These are phyloP conservation scores for Trypanosoma avium DNA, from an alignment of 208 protist species.

Conservation along the genomic window DNA sequence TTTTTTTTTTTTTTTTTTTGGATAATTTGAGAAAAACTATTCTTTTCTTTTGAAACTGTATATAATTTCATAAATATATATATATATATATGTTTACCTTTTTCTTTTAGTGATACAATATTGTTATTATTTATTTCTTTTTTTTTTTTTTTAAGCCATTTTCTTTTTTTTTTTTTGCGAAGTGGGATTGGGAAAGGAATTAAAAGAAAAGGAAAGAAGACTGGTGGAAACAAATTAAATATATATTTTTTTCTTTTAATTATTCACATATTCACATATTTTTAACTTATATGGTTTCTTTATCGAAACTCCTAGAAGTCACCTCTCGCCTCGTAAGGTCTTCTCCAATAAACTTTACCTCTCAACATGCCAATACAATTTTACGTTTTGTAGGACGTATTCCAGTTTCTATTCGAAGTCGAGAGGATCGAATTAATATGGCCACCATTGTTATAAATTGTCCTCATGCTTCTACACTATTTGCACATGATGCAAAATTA, in stretches of 20 bases:
- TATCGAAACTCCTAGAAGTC: conserved; percentile 22
- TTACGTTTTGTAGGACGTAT: background rate
- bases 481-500: conserved; percentile 4
- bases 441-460: conserved; percentile 16
- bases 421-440: conserved; percentile 18
- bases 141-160: too few species aligned
- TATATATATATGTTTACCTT: too few species aligned
- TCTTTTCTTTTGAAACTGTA: too few species aligned
- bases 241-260: conserved; percentile 7
- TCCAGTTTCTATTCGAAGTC: background rate
- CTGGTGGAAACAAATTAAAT: background rate
- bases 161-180: too few species aligned
- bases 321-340: conserved; percentile 7
- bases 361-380: background rate
- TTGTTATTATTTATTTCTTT: too few species aligned
- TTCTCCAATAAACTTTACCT: conserved; percentile 18
- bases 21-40: too few species aligned
- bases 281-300: conserved; percentile 24
- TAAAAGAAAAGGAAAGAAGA: conserved; percentile 3
- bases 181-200: background rate
- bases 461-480: conserved; percentile 16
- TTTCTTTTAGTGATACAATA: too few species aligned
- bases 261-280: conserved; percentile 6
- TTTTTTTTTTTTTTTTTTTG: too few species aligned
- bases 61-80: too few species aligned